These are phyloP conservation scores for Phialophora tarda DNA, from an alignment of 2,329 filamentous ascomycete species.

Conservation along the genomic window DNA sequence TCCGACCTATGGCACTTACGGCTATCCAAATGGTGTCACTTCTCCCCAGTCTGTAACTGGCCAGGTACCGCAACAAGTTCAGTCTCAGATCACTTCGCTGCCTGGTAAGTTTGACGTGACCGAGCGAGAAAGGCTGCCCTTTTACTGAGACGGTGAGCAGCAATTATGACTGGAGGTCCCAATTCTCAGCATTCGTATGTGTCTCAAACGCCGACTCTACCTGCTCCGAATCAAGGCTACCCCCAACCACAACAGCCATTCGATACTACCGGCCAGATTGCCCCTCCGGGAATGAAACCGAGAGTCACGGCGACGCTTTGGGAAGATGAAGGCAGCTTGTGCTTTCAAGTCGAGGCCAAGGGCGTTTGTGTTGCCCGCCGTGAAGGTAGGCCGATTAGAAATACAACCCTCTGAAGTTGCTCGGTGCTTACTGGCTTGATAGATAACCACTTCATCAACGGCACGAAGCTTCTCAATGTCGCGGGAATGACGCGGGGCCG, in stretches of 20 bases:
- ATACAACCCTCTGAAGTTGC: background rate
- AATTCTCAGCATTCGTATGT: constrained; percentile 35
- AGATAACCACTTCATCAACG: constrained; percentile 99
- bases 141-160: constrained; percentile 41
- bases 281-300: constrained; percentile 93
- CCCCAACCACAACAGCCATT: constrained; percentile 62
- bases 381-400: constrained; percentile 68
- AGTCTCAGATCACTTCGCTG: constrained; percentile 73
- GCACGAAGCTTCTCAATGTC: constrained; percentile 94
- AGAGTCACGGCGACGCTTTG: constrained; percentile 94
- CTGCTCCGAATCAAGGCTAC: constrained; percentile 48
- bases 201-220: constrained; percentile 31
- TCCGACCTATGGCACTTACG: constrained; percentile 70
- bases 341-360: constrained; percentile 95
- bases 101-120: constrained; percentile 50
- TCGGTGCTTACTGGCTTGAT: constrained; percentile 28
- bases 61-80: constrained; percentile 68
- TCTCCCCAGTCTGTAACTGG: constrained; percentile 76
- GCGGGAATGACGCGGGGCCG: constrained; percentile 97
- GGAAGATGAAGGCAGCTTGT: constrained; percentile 97
- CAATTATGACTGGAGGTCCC: constrained; percentile 45
- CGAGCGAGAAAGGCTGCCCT: background rate
- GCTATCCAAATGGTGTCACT: constrained; percentile 75
- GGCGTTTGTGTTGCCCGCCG: constrained; percentile 93
- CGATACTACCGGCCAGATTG: constrained; percentile 89